Base-by-base conservation (phyloP, 768 basidiomycete genomes). In the Naganishia kalamii region DNA sequence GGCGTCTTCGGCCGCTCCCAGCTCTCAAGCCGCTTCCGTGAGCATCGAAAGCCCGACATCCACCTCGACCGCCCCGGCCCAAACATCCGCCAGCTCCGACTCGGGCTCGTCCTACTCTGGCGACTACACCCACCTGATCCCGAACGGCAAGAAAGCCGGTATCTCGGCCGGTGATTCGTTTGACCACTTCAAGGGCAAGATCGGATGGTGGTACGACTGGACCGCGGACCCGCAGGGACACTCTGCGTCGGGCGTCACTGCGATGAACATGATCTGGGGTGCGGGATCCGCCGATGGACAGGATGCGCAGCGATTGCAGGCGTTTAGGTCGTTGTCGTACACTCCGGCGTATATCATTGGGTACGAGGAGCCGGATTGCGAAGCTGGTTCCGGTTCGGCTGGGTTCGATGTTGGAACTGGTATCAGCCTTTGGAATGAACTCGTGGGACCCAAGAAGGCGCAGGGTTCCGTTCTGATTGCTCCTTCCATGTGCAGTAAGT, bases 311-410 rank as follows among this genome's bases (percentile, higher is more conserved):
- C 74, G 78, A 37, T 60, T 78, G 21, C 48, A 62, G 25, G 68
- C 67, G 2, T 79, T 79, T 70, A 63, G 74, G 60, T 51, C 70
- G 25, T 63, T 79, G 29, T 65, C 72, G 54, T 33, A 43, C 21
- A 63, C 71, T n/a, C 78, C 78, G 6, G 27, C 65, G 7, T 79
- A 75, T 69, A 66, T 78, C 62, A 69, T 77, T 33, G 78, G 75
- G 3, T 75, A 71, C 65, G 73, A 79, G 54, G 78, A 79, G 65
- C 78, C 78, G n/a, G 78, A 79, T 61, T 79, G 78, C 59, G 21
- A 30, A 11, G 63, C 69, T 12, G 67, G 72, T 15, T 62, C 68
- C 19, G 70, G 69, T 10, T 70, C 66, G 23, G 67, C 74, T 17
- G 67, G 63, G 50, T 66, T 75, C 27, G 70, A 62, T 37, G 66